A percentile compares a stretch with the other conserved stretches of the same genome.
These are phyloP conservation scores for Backusella parvicylindrica DNA, from an alignment of 192 early-diverging fungal species.

Conservation along the genomic window DNA sequence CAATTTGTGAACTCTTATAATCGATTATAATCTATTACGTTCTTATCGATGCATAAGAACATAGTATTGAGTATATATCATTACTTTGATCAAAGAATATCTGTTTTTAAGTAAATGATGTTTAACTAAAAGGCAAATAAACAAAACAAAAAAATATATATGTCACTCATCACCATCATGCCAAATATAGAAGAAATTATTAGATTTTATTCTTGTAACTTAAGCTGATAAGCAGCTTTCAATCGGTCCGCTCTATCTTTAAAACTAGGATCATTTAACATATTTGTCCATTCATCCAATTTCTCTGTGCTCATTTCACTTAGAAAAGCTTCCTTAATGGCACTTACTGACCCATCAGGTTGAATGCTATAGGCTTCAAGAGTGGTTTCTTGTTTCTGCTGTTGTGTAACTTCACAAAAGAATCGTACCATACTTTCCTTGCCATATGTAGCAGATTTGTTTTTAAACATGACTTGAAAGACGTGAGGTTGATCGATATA, in stretches of 20 bases:
- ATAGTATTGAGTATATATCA: too few species aligned
- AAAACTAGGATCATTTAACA: neutral
- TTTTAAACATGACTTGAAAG: slow-evolving; percentile 32
- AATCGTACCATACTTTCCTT: slow-evolving; percentile 16
- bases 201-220: neutral
- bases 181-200: too few species aligned
- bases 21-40: too few species aligned
- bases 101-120: too few species aligned
- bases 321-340: neutral
- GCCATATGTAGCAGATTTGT: neutral
- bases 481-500: slow-evolving; percentile 54
- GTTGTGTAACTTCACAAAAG: neutral
- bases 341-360: neutral
- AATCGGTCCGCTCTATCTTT: neutral
- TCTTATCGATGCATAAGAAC: too few species aligned
- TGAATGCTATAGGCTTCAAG: neutral
- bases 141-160: too few species aligned
- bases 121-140: too few species aligned
- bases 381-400: neutral
- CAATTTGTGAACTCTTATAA: too few species aligned
- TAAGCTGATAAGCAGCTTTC: neutral
- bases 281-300: neutral
- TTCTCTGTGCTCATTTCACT: neutral
- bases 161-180: too few species aligned
- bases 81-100: too few species aligned